Base-by-base conservation (phyloP, 371 early-diverging fungal genomes). In the Mucor saturninus region DNA sequence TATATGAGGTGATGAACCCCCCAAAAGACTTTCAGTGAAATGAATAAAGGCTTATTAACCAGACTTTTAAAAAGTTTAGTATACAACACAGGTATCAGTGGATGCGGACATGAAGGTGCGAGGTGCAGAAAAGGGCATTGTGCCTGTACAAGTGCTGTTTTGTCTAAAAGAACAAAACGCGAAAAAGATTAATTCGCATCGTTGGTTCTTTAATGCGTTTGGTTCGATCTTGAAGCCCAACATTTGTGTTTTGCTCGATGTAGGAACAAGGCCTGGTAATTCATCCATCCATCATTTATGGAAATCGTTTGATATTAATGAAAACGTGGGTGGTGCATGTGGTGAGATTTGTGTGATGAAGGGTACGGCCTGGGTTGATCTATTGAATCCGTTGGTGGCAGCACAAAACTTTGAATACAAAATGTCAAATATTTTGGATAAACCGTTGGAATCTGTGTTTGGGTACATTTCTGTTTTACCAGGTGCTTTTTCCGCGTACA, bases 341-440 rank as follows among this genome's bases (percentile, higher is more conserved):
- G 89, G 89, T 49, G 91, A 90, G 68, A 87, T 89, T 52, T 76
- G 81, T 29, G 87, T 84, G 14, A 81, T 85, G 69, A 68, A 79
- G 42, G 88, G 90, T 26, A 68, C 73, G 6, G 83, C 64, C n/a
- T 79, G 76, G 49, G 58, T 67, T n/a, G 86, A 89, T 53, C 60
- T 91, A 8, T 15, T 87, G 14, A 92, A 92, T 67, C 92, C 92
- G 2, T 64, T 93, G 8, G 90, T 92, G 0, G 94, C 94, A 4
- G 84, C 87, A 3, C 92, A 93, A 67, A 93, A 92, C 67, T 93
- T 92, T 75, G 94, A 93, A 75, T 93, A 92, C 78, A 90, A 90
- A 73, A 89, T 89, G 87, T 84, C 84, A 57, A 93, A 92, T 66
- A 93, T 94, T 48, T 76, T 94, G 29, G 94, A 94, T 64, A 94